phyloP scores from a whole-genome alignment of 2,329 filamentous ascomycete species.

The Botrytis aclada region DNA sequence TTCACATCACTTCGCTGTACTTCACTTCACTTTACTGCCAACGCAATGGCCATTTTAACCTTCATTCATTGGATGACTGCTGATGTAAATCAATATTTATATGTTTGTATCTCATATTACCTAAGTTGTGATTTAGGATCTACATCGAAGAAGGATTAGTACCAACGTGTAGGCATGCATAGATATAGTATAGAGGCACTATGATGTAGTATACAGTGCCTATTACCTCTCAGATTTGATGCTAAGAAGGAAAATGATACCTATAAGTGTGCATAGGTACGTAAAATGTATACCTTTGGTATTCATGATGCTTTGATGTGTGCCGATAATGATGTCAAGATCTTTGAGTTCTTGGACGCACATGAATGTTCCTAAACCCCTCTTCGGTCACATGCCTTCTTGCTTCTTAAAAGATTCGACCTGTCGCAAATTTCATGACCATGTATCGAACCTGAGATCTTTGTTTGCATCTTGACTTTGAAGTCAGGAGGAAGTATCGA shows the following conservation, averaged over 20 bases:
- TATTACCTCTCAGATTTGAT: background rate
- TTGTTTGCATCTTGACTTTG: background rate
- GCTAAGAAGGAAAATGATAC: background rate
- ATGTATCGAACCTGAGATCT: background rate
- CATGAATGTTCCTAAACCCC: background rate
- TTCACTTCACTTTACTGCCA: background rate
- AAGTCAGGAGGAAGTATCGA: background rate
- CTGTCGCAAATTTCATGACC: too few relatives aligned
- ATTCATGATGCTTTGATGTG: background rate
- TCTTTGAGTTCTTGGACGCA: background rate
- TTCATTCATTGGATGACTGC: background rate
- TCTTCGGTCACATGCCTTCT: too few relatives aligned
- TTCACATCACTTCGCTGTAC: background rate
- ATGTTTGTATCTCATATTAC: background rate
- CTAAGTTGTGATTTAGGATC: background rate
- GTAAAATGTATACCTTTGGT: background rate
- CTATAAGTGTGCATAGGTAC: background rate
- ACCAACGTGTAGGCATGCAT: background rate
- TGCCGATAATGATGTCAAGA: background rate
- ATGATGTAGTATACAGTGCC: background rate
- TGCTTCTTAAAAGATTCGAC: background rate
- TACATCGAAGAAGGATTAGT: background rate
- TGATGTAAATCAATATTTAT: background rate
- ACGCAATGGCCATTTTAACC: background rate
- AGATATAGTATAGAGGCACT: too few relatives aligned